phyloP scores from a whole-genome alignment of 2,329 filamentous ascomycete species.

The Hypoxylon sp. region DNA sequence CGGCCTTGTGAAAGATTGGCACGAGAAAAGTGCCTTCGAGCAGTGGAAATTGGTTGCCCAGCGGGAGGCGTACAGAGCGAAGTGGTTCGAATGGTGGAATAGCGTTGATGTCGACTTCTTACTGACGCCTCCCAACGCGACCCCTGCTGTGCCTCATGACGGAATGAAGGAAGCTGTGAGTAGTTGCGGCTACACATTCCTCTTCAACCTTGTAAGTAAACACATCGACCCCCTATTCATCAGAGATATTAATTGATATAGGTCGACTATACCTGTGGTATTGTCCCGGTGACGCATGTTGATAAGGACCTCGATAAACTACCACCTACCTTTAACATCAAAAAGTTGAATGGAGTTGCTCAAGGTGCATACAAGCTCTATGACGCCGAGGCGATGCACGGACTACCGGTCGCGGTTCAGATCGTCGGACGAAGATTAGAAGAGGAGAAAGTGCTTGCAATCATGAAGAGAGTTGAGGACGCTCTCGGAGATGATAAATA shows the following conservation, averaged over 20 bases:
- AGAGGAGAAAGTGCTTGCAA: conserved; percentile 87
- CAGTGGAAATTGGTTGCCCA: conserved; percentile 85
- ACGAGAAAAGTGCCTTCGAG: conserved; percentile 79
- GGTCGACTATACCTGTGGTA: conserved; percentile 88
- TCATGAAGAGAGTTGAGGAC: conserved; percentile 84
- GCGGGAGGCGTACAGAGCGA: conserved; percentile 82
- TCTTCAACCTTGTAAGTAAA: conserved; percentile 84
- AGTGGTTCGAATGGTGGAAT: conserved; percentile 91
- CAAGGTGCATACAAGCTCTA: conserved; percentile 89
- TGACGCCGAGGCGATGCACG: conserved; percentile 85
- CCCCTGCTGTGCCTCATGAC: conserved; percentile 87
- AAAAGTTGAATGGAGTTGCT: conserved; percentile 82
- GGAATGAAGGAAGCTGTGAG: conserved; percentile 89
- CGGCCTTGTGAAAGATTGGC: conserved; percentile 79
- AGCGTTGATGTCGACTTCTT: conserved; percentile 80
- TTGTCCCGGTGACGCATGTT: conserved; percentile 89
- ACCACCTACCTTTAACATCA: conserved; percentile 71
- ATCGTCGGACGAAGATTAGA: conserved; percentile 84
- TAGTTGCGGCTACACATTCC: conserved; percentile 92
- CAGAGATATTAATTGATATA: conserved; percentile 53
- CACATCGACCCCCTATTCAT: background rate
- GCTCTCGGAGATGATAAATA: conserved; percentile 74
- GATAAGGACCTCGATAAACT: conserved; percentile 78
- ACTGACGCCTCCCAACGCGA: conserved; percentile 88
- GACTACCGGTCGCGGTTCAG: conserved; percentile 88